Evolutionary conservation across 2,329 filamentous ascomycete species (phyloP).

Genomic region (Ophiostoma fasciatum): DNA sequence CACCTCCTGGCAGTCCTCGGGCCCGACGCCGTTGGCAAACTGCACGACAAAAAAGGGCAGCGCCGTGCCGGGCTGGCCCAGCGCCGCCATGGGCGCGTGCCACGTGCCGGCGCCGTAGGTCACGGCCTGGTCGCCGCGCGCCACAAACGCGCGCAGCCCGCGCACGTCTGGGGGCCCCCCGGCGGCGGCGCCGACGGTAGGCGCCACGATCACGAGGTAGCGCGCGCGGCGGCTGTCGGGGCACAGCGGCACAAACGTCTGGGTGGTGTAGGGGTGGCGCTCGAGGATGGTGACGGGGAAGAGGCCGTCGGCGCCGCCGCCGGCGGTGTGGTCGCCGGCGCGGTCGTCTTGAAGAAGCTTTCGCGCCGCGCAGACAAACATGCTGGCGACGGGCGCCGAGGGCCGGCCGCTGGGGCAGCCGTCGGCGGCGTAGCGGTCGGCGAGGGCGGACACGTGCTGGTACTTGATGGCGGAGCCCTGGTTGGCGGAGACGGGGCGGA

Average conservation of each 20-base stretch:
- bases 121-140: conserved; percentile 64
- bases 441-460: conserved; percentile 58
- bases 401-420: conserved; percentile 39
- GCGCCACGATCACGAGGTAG: conserved; percentile 83
- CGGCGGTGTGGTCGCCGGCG: conserved; percentile 5
- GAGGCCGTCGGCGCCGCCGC: conserved; percentile 13
- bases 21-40: conserved; percentile 65
- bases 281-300: conserved; percentile 67
- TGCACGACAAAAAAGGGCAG: conserved; percentile 85
- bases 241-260: conserved; percentile 75
- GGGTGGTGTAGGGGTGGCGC: conserved; percentile 83
- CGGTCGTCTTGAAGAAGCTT: conserved; percentile 11
- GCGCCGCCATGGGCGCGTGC: conserved; percentile 89
- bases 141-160: conserved; percentile 62
- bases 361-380: conserved; percentile 75
- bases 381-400: conserved; percentile 56
- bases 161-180: conserved; percentile 52
- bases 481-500: conserved; percentile 50
- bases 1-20: conserved; percentile 83
- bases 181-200: conserved; percentile 36
- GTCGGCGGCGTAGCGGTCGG: conserved; percentile 49
- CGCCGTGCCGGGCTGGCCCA: conserved; percentile 43
- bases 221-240: conserved; percentile 24
- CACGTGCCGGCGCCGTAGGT: conserved; percentile 88
- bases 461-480: conserved; percentile 85